Evolutionary conservation across 2,329 filamentous ascomycete species (phyloP), one percentile per base, ranked within the genome.

Genomic region (Diaporthe sp.): DNA sequence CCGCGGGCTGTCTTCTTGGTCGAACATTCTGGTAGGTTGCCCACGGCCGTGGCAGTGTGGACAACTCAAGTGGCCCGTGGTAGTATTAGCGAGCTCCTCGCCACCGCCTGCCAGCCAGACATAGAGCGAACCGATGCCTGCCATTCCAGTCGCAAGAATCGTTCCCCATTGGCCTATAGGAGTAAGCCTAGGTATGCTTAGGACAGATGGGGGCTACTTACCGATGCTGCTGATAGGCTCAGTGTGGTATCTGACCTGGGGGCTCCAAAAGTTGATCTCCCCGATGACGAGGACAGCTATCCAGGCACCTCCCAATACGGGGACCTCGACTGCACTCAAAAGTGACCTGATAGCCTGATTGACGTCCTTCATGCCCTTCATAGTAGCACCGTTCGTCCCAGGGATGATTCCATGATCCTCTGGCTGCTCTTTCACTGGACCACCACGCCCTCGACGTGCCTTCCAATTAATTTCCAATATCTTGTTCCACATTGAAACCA

Each of bases 401-500:
- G 84, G 25, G 90, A 89, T 0, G 80, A 78, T 53, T 87, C 81
- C 57, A 89, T 81, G 2, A 47, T 51, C 39, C 39, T 44, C 47
- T 13, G 42, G 2, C 25, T 47, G 28, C 77, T 12, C 81, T 78
- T 42, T 82, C 78, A 1, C 85, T 84, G 53, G 86, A 87, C 0
- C 84, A 82, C 55, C 82, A 28, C 58, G 58, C n/a, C 58, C 58
- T 22, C 58, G 58, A 20, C 37, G 58, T 44, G 58, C 84, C 77
- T 86, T 90, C 90, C 90, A 92, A 75, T 92, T 92, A 68, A 88
- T 87, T 76, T 92, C 88, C 2, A 92, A 81, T 6, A 94, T 92
- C 79, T 91, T 92, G 77, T 90, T 89, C 88, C 89, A 91, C 82
- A 91, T 93, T 0, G 88, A 91, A 0, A 90, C 84, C 12, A 93